Evolutionary conservation across 2,329 filamentous ascomycete species (phyloP).

Genomic region (Pestalotiopsis sp.): DNA sequence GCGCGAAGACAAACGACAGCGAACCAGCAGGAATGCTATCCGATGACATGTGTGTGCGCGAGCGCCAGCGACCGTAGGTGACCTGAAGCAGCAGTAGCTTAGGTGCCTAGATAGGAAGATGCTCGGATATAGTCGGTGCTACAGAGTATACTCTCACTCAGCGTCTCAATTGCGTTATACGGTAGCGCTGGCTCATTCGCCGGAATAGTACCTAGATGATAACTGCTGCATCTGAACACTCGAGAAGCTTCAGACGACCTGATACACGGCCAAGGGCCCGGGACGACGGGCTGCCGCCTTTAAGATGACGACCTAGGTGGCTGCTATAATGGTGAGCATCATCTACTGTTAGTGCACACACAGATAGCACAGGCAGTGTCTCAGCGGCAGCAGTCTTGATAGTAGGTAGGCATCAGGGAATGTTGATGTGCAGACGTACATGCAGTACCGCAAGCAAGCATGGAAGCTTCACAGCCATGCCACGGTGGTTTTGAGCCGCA

Average conservation of each 20-base stretch:
- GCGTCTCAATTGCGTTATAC: neutral
- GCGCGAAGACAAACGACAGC: neutral
- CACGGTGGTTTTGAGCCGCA: neutral
- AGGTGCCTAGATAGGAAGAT: neutral
- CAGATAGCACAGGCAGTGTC: neutral
- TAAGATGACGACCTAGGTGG: neutral
- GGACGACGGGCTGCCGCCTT: neutral
- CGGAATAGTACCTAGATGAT: neutral
- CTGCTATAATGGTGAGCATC: neutral
- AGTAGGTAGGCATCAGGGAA: neutral
- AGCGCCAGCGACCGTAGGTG: neutral
- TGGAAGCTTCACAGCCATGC: neutral
- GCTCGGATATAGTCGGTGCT: neutral
- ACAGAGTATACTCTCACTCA: neutral
- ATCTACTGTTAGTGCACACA: neutral
- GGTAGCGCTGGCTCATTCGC: neutral
- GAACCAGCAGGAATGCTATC: neutral
- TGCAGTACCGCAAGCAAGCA: neutral
- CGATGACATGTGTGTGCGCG: neutral
- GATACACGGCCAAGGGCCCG: neutral
- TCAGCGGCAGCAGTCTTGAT: neutral
- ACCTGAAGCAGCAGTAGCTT: neutral
- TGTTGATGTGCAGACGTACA: neutral
- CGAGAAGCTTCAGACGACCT: neutral
- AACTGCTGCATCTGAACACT: neutral